phyloP scores from a whole-genome alignment of 2,329 filamentous ascomycete genomes.

The Teratosphaeria viscida region DNA sequence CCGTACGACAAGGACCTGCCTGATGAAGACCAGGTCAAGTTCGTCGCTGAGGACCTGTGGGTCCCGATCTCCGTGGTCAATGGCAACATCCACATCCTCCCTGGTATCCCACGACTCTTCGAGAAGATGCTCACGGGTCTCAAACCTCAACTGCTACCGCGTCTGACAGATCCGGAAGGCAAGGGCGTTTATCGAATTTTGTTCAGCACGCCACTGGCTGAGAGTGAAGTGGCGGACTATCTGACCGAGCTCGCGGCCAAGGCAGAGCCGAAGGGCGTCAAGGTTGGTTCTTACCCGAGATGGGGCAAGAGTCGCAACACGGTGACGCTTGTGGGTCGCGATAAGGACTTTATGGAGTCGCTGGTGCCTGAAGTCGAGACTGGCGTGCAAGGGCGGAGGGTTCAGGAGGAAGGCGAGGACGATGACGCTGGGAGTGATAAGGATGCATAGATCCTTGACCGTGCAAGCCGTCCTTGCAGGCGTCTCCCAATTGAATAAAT shows the following conservation, averaged over 20 bases:
- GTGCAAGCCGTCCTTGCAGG: neutral
- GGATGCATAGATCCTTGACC: constrained; percentile 11
- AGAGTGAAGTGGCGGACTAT: constrained; percentile 76
- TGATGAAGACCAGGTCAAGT: constrained; percentile 62
- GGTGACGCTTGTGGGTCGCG: constrained; percentile 73
- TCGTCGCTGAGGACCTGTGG: constrained; percentile 74
- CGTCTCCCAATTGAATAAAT: neutral
- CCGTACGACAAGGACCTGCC: constrained; percentile 58
- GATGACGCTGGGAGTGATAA: constrained; percentile 34
- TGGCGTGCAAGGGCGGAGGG: constrained; percentile 61
- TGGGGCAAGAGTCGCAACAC: constrained; percentile 85
- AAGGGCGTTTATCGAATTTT: constrained; percentile 70
- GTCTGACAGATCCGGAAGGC: constrained; percentile 67
- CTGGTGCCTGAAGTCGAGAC: constrained; percentile 67
- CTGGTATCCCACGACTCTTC: constrained; percentile 79
- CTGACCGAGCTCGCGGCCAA: constrained; percentile 67
- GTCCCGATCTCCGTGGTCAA: constrained; percentile 84
- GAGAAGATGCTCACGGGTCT: constrained; percentile 67
- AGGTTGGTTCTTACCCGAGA: constrained; percentile 89
- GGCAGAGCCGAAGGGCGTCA: constrained; percentile 67
- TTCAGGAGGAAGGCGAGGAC: constrained; percentile 56
- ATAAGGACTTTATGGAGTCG: constrained; percentile 66
- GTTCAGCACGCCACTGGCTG: constrained; percentile 76
- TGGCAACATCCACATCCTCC: constrained; percentile 85
- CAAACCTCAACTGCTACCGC: constrained; percentile 58